Conservation (phyloP, 1,284 basidiomycete genomes). For the Kwoniella shivajii region DNA sequence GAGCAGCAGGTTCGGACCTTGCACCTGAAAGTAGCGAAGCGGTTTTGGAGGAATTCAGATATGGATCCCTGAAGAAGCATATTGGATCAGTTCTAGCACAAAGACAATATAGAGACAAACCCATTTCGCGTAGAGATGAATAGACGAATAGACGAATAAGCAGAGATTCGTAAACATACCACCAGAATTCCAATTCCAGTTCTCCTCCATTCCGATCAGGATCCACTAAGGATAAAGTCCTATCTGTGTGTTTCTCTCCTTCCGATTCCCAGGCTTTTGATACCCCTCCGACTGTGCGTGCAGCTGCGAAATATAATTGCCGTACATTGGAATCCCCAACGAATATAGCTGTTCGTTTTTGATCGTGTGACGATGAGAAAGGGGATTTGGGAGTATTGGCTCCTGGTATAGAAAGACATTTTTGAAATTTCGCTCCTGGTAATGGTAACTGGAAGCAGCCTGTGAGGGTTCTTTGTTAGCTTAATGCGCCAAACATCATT, state of each 20-base stretch:
- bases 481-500: too few relatives aligned
- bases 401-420: slow-evolving; percentile 29
- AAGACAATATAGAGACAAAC: too few relatives aligned
- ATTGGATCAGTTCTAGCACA: background rate
- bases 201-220: slow-evolving; percentile 11
- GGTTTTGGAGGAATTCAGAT: slow-evolving; percentile 69
- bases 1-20: slow-evolving; percentile 56
- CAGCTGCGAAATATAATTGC: slow-evolving; percentile 73
- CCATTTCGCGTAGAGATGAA: too few relatives aligned
- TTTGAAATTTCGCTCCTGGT: slow-evolving; percentile 15
- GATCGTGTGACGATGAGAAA: background rate
- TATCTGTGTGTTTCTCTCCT: slow-evolving; percentile 69
- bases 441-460: slow-evolving; percentile 35
- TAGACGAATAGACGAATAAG: background rate
- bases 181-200: slow-evolving; percentile 67
- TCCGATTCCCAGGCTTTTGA: slow-evolving; percentile 38
- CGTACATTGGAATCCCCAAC: slow-evolving; percentile 83
- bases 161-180: slow-evolving; percentile 55
- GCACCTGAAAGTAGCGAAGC: slow-evolving; percentile 49
- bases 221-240: slow-evolving; percentile 43
- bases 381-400: slow-evolving; percentile 22
- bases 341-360: slow-evolving; percentile 62
- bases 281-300: slow-evolving; percentile 55
- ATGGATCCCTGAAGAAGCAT: slow-evolving; percentile 54
- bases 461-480: slow-evolving; percentile 3